Evolutionary conservation across 139 green algal genomes (phyloP).

Genomic region (Picochlorum sp.): DNA sequence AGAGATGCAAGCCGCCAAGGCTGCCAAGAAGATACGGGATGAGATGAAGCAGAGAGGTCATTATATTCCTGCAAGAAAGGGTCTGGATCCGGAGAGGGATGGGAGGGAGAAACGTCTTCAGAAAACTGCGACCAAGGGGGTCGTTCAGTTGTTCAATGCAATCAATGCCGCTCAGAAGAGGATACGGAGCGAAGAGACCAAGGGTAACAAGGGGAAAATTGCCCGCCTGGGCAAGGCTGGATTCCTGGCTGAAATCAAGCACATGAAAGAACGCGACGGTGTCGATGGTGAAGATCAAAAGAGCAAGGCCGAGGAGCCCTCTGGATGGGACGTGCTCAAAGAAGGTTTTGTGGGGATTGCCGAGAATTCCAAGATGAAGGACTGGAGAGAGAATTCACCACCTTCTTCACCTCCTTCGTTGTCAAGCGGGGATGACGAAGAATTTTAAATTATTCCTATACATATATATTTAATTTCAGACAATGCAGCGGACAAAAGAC

Average conservation of each 20-base stretch:
- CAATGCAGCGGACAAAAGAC: no score
- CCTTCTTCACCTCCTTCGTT: no score
- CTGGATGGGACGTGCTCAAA: slow-evolving; percentile 64
- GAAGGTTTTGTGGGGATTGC: slow-evolving; percentile 54
- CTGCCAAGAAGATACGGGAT: slow-evolving; percentile 37
- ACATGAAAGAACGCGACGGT: neutral
- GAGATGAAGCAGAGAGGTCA: slow-evolving; percentile 60
- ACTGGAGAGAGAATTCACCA: slow-evolving; percentile 43
- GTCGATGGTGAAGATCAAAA: neutral
- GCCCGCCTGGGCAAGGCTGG: slow-evolving; percentile 47
- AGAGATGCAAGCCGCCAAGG: slow-evolving; percentile 30
- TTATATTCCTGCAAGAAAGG: slow-evolving; percentile 33
- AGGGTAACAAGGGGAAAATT: slow-evolving; percentile 27
- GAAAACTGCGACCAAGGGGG: slow-evolving; percentile 63
- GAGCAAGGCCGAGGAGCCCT: slow-evolving; percentile 10
- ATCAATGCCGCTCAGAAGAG: slow-evolving; percentile 65
- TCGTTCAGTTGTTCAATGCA: slow-evolving; percentile 85
- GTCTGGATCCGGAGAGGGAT: slow-evolving; percentile 60
- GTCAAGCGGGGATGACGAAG: neutral
- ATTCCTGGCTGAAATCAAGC: slow-evolving; percentile 59
- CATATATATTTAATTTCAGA: no score
- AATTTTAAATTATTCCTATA: no score
- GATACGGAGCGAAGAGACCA: slow-evolving; percentile 24
- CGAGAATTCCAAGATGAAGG: slow-evolving; percentile 70
- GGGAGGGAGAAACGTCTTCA: slow-evolving; percentile 54